These are phyloP conservation scores for Hyaloscypha bicolor DNA, from an alignment of 495 filamentous ascomycete genomes.

Conservation along the genomic window DNA sequence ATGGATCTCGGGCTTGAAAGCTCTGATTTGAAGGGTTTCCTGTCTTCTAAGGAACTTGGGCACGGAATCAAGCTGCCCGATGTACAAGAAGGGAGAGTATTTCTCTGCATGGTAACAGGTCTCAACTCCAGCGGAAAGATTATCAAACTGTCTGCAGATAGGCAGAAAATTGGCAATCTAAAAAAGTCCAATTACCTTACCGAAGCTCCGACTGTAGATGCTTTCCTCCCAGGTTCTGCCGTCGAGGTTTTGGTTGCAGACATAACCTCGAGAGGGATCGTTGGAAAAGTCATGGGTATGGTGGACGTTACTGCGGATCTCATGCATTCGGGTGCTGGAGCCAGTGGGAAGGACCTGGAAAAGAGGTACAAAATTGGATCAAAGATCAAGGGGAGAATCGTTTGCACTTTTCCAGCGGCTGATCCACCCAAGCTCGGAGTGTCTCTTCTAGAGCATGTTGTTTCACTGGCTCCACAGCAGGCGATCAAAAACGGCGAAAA, in stretches of 20 bases:
- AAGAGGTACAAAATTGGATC: conserved; percentile 76
- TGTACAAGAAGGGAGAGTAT: conserved; percentile 77
- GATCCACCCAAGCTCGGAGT: conserved; percentile 83
- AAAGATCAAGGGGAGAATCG: conserved; percentile 83
- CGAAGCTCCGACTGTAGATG: conserved; percentile 81
- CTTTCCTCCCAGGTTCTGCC: conserved; percentile 87
- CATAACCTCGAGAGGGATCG: conserved; percentile 55
- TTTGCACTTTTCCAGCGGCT: conserved; percentile 77
- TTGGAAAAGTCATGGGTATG: conserved; percentile 89
- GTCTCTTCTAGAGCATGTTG: conserved; percentile 81
- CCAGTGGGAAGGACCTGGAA: conserved; percentile 62
- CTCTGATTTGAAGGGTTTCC: conserved; percentile 72
- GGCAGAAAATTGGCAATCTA: conserved; percentile 58
- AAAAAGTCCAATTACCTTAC: conserved; percentile 70
- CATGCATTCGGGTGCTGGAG: conserved; percentile 79
- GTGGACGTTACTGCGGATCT: conserved; percentile 87
- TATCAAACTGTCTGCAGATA: conserved; percentile 80
- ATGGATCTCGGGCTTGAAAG: conserved; percentile 86
- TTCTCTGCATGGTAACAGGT: conserved; percentile 80
- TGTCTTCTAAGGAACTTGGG: conserved; percentile 84
- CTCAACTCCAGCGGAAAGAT: conserved; percentile 77
- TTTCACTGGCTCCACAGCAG: conserved; percentile 55
- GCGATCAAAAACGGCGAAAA: conserved; percentile 38
- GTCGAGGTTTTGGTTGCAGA: conserved; percentile 86
- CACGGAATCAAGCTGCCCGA: conserved; percentile 56